Evolutionary conservation across 2,329 filamentous ascomycete species (phyloP).

Genomic region (Colletotrichum sp.): DNA sequence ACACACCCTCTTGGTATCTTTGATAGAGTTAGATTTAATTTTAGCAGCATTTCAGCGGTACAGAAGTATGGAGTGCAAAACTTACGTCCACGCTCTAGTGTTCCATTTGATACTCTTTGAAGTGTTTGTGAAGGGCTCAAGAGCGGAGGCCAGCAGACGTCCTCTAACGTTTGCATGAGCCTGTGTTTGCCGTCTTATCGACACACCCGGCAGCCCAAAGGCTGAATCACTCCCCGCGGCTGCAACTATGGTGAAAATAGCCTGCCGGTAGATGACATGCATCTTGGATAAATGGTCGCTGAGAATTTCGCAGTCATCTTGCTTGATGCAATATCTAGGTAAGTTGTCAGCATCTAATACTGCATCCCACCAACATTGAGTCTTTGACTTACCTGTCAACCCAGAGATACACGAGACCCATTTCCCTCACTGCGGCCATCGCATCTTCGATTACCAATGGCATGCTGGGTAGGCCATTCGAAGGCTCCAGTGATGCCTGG

Average conservation of each 20-base stretch:
- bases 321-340: not conserved
- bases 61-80: accelerated
- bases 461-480: accelerated
- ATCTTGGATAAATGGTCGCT: not conserved
- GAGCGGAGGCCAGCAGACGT: not conserved
- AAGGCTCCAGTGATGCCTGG: not conserved
- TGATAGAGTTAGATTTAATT: accelerated
- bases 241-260: not conserved
- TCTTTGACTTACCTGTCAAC: not conserved
- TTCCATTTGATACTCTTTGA: not conserved
- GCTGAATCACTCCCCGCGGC: accelerated
- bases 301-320: not conserved
- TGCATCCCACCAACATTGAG: not conserved
- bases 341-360: not conserved
- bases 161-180: not conserved
- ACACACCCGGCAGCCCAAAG: not conserved
- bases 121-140: accelerated
- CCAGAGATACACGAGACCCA: not conserved
- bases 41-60: accelerated
- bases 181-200: not conserved
- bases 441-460: not conserved
- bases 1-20: not conserved
- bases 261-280: not conserved
- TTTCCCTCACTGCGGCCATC: not conserved
- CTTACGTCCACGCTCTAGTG: not conserved